phyloP scores from a whole-genome alignment of 257 asterid species.

The Cordia subcordata region DNA sequence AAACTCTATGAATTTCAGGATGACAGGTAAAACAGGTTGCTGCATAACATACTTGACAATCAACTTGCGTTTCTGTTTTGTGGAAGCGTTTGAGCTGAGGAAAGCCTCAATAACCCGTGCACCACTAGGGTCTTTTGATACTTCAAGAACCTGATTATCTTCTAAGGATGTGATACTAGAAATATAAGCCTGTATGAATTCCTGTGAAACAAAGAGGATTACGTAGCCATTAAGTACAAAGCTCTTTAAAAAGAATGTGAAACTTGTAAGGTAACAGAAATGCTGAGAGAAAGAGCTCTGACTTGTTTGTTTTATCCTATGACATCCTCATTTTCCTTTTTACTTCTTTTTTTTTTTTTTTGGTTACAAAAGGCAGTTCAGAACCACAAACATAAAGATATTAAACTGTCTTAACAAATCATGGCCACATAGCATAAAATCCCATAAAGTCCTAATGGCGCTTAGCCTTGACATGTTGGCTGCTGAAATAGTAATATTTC shows the following conservation, averaged over 20 bases:
- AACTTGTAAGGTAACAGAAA: not conserved
- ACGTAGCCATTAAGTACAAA: slow-evolving; percentile 5
- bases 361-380: no score
- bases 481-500: no score
- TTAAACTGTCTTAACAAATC: no score
- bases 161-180: slow-evolving; percentile 72
- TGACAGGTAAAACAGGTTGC: slow-evolving; percentile 12
- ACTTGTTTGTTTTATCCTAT: no score
- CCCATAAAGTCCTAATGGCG: no score
- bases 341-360: no score
- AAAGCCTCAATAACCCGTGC: slow-evolving; percentile 91
- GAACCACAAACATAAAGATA: no score
- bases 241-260: not conserved
- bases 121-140: slow-evolving; percentile 75
- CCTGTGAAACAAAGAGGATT: slow-evolving; percentile 35
- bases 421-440: no score
- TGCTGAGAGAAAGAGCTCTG: no score
- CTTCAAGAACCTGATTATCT: slow-evolving; percentile 53
- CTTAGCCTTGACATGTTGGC: no score
- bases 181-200: slow-evolving; percentile 52
- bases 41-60: slow-evolving; percentile 55
- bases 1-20: not conserved
- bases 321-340: no score
- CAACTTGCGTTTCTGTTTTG: slow-evolving; percentile 71
- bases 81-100: slow-evolving; percentile 61